Percentiles rank a stretch among this genome's conserved stretches.
Conservation (phyloP, 2,329 filamentous ascomycete species). For the Botrytis fragariae region DNA sequence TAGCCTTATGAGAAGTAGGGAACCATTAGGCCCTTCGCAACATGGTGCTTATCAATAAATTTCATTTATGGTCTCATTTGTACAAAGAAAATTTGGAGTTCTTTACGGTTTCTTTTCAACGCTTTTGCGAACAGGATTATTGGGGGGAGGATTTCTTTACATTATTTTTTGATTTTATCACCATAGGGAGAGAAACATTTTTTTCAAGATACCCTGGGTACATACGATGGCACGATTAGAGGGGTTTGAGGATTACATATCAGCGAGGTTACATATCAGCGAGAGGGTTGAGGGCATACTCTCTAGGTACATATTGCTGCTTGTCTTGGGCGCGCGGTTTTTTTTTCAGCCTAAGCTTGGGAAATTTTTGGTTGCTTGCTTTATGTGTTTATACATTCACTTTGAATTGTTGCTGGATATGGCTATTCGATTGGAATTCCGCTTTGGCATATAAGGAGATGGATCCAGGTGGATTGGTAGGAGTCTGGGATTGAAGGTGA, state of each 20-base stretch:
- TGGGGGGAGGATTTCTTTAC: constrained; percentile 2
- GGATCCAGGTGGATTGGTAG: constrained; percentile 2
- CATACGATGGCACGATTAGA: constrained; percentile 22
- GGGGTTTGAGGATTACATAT: constrained; percentile 17
- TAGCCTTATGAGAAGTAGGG: constrained; percentile 30
- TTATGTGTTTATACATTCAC: not conserved
- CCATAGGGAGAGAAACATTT: constrained; percentile 13
- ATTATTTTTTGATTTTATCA: constrained; percentile 16
- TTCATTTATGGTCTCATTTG: constrained; percentile 12
- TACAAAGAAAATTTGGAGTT: constrained; percentile 10
- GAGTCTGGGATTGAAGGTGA: constrained; percentile 5
- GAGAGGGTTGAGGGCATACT: constrained; percentile 6
- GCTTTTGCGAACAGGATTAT: constrained; percentile 3
- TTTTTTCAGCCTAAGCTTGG: constrained; percentile 9
- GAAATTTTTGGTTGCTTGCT: constrained; percentile 10
- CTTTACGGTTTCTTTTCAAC: constrained; percentile 1
- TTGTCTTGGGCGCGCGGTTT: constrained; percentile 14
- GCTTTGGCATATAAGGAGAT: constrained; percentile 18
- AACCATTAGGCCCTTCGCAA: constrained; percentile 29
- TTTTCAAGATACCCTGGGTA: constrained; percentile 19
- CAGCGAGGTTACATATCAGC: constrained; percentile 17
- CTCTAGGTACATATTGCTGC: constrained; percentile 19
- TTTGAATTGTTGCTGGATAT: constrained; percentile 20
- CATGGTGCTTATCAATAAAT: constrained; percentile 27
- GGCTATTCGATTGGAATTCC: constrained; percentile 15